Evolutionary conservation across 2,329 filamentous ascomycete genomes (phyloP).

Genomic region (Trichoderma arundinaceum): DNA sequence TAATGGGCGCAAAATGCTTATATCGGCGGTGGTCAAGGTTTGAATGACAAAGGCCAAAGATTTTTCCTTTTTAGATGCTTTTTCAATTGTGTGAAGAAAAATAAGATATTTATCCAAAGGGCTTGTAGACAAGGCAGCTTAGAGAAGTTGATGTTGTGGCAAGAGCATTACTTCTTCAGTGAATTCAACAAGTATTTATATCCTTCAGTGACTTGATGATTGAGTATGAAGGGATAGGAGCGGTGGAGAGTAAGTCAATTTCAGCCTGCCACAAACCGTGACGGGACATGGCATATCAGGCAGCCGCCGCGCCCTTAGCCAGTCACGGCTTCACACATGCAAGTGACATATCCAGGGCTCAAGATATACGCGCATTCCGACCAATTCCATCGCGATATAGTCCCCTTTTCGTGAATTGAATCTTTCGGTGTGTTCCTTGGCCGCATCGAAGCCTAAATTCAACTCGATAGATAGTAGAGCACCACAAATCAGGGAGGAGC

Average conservation of each 20-base stretch:
- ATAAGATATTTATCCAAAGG: too few relatives aligned
- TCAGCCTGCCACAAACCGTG: constrained; percentile 2
- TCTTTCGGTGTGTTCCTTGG: not conserved
- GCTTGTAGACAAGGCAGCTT: too few relatives aligned
- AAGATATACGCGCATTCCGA: not conserved
- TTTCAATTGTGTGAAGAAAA: too few relatives aligned
- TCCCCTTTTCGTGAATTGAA: too few relatives aligned
- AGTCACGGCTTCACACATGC: not conserved
- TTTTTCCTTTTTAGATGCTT: too few relatives aligned
- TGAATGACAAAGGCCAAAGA: too few relatives aligned
- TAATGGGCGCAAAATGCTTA: not conserved
- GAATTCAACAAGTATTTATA: not conserved
- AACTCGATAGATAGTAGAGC: not conserved
- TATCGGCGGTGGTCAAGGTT: too few relatives aligned
- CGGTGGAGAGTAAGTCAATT: not conserved
- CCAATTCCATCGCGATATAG: not conserved
- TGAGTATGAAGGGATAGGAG: too few relatives aligned
- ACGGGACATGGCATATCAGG: not conserved
- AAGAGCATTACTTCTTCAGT: too few relatives aligned
- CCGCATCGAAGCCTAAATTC: constrained; percentile 1
- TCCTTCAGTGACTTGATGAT: not conserved
- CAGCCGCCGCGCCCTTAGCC: not conserved
- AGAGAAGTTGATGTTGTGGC: not conserved
- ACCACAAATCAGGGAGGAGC: not conserved
- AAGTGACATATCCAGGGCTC: not conserved